Evolutionary conservation across 176 grass and related monocot genomes (phyloP).

Genomic region (Musa beccarii): DNA sequence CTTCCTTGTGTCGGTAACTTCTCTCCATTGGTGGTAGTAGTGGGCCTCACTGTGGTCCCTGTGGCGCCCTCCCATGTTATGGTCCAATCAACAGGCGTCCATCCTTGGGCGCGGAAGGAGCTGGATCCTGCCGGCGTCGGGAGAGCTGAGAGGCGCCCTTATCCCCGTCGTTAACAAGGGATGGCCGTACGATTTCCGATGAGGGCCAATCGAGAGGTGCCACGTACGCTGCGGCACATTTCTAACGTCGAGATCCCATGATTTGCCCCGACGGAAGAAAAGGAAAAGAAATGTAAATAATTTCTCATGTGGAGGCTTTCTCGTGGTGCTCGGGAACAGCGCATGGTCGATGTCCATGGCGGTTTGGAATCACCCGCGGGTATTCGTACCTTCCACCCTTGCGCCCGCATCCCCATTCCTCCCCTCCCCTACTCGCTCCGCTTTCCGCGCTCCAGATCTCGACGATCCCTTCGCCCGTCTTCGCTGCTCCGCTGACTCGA

Average conservation of each 20-base stretch:
- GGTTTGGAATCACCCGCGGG: neutral
- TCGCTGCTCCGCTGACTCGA: neutral
- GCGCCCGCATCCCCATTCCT: neutral
- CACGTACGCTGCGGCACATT: neutral
- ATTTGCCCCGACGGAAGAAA: too few species aligned
- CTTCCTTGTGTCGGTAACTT: too few species aligned
- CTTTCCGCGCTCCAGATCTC: constrained; percentile 1
- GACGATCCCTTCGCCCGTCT: neutral
- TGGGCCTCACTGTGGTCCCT: too few species aligned
- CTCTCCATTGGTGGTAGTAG: neutral
- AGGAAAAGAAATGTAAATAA: too few species aligned
- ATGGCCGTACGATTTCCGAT: neutral
- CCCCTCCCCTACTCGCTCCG: neutral
- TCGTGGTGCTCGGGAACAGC: neutral
- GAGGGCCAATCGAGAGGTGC: neutral
- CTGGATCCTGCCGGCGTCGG: neutral
- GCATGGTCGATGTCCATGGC: neutral
- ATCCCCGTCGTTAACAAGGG: neutral
- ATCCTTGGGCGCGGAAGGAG: neutral
- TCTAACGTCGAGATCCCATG: too few species aligned
- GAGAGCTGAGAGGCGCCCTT: neutral
- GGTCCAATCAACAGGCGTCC: neutral
- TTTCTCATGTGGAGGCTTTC: too few species aligned
- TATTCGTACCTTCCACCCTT: neutral
- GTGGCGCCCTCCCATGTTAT: neutral